These are phyloP conservation scores for Tillandsia leiboldiana DNA, from an alignment of 176 grass and related monocot genomes.

Conservation along the genomic window DNA sequence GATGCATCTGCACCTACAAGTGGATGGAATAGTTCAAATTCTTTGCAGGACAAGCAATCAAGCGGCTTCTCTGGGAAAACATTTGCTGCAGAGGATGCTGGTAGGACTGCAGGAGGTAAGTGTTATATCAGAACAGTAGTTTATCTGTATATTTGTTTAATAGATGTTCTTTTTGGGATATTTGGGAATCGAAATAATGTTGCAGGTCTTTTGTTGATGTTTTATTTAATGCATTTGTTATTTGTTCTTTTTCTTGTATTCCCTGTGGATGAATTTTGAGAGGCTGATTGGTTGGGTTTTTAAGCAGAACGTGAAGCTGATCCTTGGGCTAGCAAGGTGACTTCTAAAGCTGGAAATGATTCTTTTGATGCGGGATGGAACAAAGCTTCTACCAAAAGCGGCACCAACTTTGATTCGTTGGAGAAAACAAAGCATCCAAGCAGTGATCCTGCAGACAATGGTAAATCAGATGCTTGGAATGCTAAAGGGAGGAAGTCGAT, in stretches of 20 bases:
- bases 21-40: slow-evolving; percentile 25
- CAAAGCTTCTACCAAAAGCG: slow-evolving; percentile 4
- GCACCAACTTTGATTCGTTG: slow-evolving; percentile 17
- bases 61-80: too few relatives aligned
- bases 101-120: background rate
- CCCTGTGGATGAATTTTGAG: background rate
- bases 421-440: slow-evolving; percentile 10
- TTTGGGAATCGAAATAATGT: too few relatives aligned
- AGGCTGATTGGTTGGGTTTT: slow-evolving; percentile 20
- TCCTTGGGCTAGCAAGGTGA: slow-evolving; percentile 43
- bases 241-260: slow-evolving; percentile 6
- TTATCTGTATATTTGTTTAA: too few relatives aligned
- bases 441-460: slow-evolving; percentile 16
- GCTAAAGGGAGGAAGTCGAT: slow-evolving; percentile 15
- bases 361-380: slow-evolving; percentile 30
- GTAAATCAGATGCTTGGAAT: slow-evolving; percentile 30
- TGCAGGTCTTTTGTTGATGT: slow-evolving; percentile 23
- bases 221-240: background rate
- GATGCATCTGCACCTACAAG: background rate
- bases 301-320: slow-evolving; percentile 28
- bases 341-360: slow-evolving; percentile 7
- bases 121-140: background rate
- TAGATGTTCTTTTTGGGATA: too few relatives aligned
- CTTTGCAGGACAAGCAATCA: too few relatives aligned
- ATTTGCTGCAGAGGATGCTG: background rate